Base-by-base conservation (phyloP, 139 green algal species). In the Nannochloris sp. region DNA sequence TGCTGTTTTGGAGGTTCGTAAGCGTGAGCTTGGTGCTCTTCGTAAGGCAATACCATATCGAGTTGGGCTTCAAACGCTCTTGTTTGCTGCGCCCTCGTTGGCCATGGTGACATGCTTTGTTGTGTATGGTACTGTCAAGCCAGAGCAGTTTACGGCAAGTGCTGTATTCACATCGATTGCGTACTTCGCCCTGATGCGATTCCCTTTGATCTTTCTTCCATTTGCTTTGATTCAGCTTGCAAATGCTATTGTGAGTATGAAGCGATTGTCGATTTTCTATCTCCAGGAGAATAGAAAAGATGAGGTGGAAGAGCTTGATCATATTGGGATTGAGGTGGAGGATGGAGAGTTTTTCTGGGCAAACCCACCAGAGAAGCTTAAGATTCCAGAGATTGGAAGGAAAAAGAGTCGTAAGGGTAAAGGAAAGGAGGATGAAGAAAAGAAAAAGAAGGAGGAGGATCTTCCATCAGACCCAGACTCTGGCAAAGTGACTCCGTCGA, bases 181-280 rank as follows among this genome's bases (percentile, higher is more conserved):
- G 29, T 79, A 95, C 20, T 98, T 98, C 67, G 82, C 82, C 33
- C 79, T 97, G 63, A 85, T 98, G 78, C 86, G 92, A 58, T 90
- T 96, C 65, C 91, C 92, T 5, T 77, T 98, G 64, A 76, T 86
- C 43, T 90, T 95, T 66, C 76, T 97, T 45, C 91, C 91, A 43
- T 89, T 95, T 63, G 72, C 75, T 12, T 67, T 81, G 46, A 45
- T 83, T 61, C 70, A 85, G 60, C 28, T 84, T 55, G 66, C 71
- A 49, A 85, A 85, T 68, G 76, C 75, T 13, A 56, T 79, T 14
- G 74, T 82, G 36, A 79, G 70, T 44, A 74, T 83, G 64, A 68
- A 72, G 20, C 76, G 79, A 51, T 65, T 85, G 17, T 64, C 45
- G 16, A 31, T 58, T 4, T 86, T 75, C 62, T 77, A 85, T 62